phyloP scores from a whole-genome alignment of 805 yeast genomes.

The Scheffersomyces coipomensis region DNA sequence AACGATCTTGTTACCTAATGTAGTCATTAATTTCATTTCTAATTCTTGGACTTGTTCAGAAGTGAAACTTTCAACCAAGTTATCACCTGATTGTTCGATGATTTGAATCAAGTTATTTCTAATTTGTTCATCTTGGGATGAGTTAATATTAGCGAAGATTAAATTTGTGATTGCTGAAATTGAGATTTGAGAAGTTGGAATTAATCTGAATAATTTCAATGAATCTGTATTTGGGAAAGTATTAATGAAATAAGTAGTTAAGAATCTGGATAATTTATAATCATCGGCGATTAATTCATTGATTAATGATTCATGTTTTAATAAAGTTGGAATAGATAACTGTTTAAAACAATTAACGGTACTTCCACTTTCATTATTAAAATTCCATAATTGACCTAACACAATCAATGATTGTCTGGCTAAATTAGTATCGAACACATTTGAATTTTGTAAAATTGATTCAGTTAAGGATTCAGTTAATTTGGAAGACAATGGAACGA shows the following conservation, averaged over 20 bases:
- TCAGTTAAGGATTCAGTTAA: constrained; percentile 31
- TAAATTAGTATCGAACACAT: constrained; percentile 17
- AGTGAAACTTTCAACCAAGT: constrained; percentile 18
- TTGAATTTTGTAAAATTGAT: constrained; percentile 25
- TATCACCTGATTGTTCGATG: constrained; percentile 16
- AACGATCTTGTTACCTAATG: constrained; percentile 37
- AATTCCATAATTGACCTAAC: constrained; percentile 40
- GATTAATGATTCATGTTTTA: constrained; percentile 6
- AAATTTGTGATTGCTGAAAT: constrained; percentile 3
- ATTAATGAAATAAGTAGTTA: constrained; percentile 26
- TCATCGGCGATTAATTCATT: constrained; percentile 19
- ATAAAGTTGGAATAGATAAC: constrained; percentile 6
- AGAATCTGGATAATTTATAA: constrained; percentile 29
- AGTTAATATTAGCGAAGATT: constrained; percentile 4
- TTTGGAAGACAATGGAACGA: constrained; percentile 53
- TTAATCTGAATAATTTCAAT: constrained; percentile 18
- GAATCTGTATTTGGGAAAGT: constrained; percentile 18
- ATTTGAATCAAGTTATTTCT: constrained; percentile 14
- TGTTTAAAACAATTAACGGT: constrained; percentile 16
- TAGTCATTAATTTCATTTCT: constrained; percentile 64
- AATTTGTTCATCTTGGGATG: constrained; percentile 11
- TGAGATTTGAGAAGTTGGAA: constrained; percentile 14
- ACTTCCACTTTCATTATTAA: constrained; percentile 6
- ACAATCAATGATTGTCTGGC: constrained; percentile 35
- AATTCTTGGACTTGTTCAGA: constrained; percentile 26